These are phyloP conservation scores for Scedosporium dehoogii DNA, from an alignment of 2,329 filamentous ascomycete genomes.

Conservation along the genomic window DNA sequence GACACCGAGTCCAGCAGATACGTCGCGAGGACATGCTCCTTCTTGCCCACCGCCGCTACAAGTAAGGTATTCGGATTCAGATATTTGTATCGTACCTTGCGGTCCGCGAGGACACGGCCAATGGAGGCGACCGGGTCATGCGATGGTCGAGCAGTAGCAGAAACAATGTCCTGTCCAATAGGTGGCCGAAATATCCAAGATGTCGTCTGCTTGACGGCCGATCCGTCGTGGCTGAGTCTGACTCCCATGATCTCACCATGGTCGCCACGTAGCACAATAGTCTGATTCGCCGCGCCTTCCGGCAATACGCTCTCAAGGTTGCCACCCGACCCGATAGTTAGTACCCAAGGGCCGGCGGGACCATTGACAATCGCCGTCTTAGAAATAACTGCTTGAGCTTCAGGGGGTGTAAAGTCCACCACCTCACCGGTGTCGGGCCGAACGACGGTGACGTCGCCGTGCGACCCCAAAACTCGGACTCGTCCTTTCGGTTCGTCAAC, in stretches of 20 bases:
- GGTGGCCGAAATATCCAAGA: constrained; percentile 67
- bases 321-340: constrained; percentile 42
- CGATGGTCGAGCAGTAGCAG: constrained; percentile 55
- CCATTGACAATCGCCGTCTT: constrained; percentile 44
- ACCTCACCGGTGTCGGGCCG: constrained; percentile 42
- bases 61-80: constrained; percentile 79
- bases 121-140: constrained; percentile 92
- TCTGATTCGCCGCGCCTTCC: constrained; percentile 38
- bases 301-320: constrained; percentile 35
- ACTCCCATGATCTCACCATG: constrained; percentile 44
- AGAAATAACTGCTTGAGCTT: constrained; percentile 13
- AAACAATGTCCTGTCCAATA: constrained; percentile 55
- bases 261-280: constrained; percentile 40
- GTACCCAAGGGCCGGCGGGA: constrained; percentile 39
- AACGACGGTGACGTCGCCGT: constrained; percentile 53
- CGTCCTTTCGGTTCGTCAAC: constrained; percentile 46
- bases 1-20: constrained; percentile 82
- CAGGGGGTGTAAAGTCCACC: constrained; percentile 31
- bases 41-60: constrained; percentile 57
- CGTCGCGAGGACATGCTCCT: constrained; percentile 51
- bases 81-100: constrained; percentile 96
- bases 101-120: constrained; percentile 82
- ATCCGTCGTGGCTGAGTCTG: constrained; percentile 34
- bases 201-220: constrained; percentile 32
- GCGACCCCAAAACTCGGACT: constrained; percentile 48